These are phyloP conservation scores for Thelonectria rubi DNA, from an alignment of 2,329 filamentous ascomycete genomes.

Conservation along the genomic window DNA sequence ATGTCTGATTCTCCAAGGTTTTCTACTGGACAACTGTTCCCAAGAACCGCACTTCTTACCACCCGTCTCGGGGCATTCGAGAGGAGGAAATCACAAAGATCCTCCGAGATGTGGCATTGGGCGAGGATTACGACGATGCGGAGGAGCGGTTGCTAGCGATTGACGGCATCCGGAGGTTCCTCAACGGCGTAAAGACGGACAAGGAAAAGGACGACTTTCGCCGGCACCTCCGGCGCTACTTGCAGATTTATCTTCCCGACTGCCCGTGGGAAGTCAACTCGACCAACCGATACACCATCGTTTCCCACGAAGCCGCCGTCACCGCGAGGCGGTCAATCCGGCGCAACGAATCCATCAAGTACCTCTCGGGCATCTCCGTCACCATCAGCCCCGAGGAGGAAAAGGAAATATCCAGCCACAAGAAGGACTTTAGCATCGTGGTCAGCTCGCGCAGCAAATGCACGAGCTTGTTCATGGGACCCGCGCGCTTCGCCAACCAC, in stretches of 20 bases:
- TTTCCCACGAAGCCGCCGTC: slow-evolving; percentile 86
- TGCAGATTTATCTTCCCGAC: slow-evolving; percentile 91
- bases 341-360: slow-evolving; percentile 87
- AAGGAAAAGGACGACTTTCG: slow-evolving; percentile 89
- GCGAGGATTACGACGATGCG: slow-evolving; percentile 75
- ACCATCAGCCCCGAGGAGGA: slow-evolving; percentile 94
- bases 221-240: slow-evolving; percentile 86
- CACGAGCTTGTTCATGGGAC: slow-evolving; percentile 91
- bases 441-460: slow-evolving; percentile 92
- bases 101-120: slow-evolving; percentile 73
- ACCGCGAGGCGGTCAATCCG: slow-evolving; percentile 82
- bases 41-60: slow-evolving; percentile 90
- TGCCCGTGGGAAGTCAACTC: slow-evolving; percentile 92
- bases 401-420: slow-evolving; percentile 77
- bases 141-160: slow-evolving; percentile 78
- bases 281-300: slow-evolving; percentile 95
- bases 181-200: slow-evolving; percentile 71
- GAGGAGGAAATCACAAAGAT: slow-evolving; percentile 70
- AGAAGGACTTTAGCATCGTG: slow-evolving; percentile 97
- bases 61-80: slow-evolving; percentile 80
- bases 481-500: slow-evolving; percentile 95
- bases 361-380: slow-evolving; percentile 90
- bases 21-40: slow-evolving; percentile 97
- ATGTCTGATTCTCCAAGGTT: slow-evolving; percentile 63
- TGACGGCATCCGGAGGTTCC: slow-evolving; percentile 77